phyloP scores from a whole-genome alignment of 1,284 basidiomycete genomes.

The Grifola frondosa region DNA sequence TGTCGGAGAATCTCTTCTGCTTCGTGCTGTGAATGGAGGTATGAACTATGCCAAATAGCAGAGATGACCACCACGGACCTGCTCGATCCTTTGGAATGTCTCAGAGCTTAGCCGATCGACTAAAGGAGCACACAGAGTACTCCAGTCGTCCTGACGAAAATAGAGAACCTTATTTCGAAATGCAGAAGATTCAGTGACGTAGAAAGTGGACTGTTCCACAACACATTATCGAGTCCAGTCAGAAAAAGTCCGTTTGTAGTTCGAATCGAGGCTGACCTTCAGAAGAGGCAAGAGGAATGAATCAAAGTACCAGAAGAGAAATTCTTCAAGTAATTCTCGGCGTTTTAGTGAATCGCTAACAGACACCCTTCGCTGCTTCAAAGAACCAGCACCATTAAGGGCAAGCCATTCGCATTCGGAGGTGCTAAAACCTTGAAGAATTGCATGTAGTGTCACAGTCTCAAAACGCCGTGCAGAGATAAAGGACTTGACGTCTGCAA shows the following conservation, averaged over 20 bases:
- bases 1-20: slow-evolving; percentile 64
- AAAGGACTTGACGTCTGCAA: slow-evolving; percentile 68
- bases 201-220: slow-evolving; percentile 78
- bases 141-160: slow-evolving; percentile 95
- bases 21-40: slow-evolving; percentile 56
- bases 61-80: too few relatives aligned
- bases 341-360: slow-evolving; percentile 74
- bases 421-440: slow-evolving; percentile 77
- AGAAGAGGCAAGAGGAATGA: slow-evolving; percentile 81
- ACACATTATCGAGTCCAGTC: background rate
- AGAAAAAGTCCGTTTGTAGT: background rate
- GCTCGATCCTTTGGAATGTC: slow-evolving; percentile 65
- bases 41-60: too few relatives aligned
- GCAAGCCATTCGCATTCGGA: slow-evolving; percentile 83
- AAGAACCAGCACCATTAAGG: slow-evolving; percentile 39
- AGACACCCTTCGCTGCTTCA: slow-evolving; percentile 48
- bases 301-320: slow-evolving; percentile 93
- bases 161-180: slow-evolving; percentile 89
- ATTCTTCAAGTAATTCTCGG: slow-evolving; percentile 78
- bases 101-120: slow-evolving; percentile 66
- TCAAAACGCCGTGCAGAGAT: slow-evolving; percentile 81
- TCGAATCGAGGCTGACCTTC: slow-evolving; percentile 48
- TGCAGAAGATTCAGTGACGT: slow-evolving; percentile 89
- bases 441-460: slow-evolving; percentile 74
- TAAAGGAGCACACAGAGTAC: slow-evolving; percentile 77